Evolutionary conservation across 202 grass and related monocot species (phyloP).

Genomic region (Schoenoplectus triqueter): DNA sequence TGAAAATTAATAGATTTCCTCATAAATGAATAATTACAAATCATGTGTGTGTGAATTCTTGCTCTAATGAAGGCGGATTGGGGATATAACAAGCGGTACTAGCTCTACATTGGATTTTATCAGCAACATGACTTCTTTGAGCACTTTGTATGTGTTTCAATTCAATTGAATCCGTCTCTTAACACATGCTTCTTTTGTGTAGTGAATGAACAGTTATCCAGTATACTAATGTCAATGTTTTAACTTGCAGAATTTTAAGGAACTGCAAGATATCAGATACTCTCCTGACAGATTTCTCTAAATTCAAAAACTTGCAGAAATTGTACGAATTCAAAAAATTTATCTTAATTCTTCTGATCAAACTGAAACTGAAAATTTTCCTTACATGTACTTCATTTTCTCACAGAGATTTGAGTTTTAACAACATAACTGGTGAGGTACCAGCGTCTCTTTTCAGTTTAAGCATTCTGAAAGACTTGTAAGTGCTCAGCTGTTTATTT

Average conservation of each 20-base stretch:
- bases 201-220: too few relatives aligned
- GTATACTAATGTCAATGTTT: neutral
- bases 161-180: constrained; percentile 13
- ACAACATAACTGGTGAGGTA: constrained; percentile 48
- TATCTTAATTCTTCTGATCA: neutral
- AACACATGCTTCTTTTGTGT: neutral
- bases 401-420: constrained; percentile 53
- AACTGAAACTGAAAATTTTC: neutral
- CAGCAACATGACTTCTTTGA: constrained; percentile 56
- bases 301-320: constrained; percentile 36
- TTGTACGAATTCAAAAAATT: constrained; percentile 32
- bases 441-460: constrained; percentile 47
- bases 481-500: constrained; percentile 41
- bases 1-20: neutral
- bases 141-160: constrained; percentile 40
- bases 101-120: constrained; percentile 67
- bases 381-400: constrained; percentile 1
- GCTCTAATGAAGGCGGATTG: constrained; percentile 43
- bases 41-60: neutral
- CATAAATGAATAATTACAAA: neutral
- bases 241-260: constrained; percentile 40
- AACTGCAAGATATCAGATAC: constrained; percentile 47
- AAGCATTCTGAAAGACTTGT: constrained; percentile 43
- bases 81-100: constrained; percentile 72
- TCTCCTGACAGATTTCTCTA: constrained; percentile 37